Percentiles rank a stretch among this genome's conserved stretches.
Conservation (phyloP, 2,329 filamentous ascomycete species). For the Colletotrichum graminicola region DNA sequence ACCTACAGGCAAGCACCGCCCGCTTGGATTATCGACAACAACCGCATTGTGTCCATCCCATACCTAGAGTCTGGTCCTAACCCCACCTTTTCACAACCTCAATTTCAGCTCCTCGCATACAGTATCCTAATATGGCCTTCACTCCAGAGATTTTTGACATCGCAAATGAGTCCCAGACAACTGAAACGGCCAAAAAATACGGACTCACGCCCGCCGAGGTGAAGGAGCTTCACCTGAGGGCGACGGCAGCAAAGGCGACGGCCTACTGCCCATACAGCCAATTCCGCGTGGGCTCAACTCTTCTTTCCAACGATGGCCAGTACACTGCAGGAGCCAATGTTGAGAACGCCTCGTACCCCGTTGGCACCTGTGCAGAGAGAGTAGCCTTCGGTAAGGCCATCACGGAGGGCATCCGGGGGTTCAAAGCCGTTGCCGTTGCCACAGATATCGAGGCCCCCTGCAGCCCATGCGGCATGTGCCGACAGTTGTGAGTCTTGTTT, state of each 20-base stretch:
- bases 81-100: conserved; percentile 17
- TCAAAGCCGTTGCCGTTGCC: conserved; percentile 86
- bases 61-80: not conserved
- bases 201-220: conserved; percentile 74
- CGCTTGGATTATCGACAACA: conserved; percentile 26
- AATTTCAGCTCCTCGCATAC: not conserved
- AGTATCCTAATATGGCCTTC: conserved; percentile 32
- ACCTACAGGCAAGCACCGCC: conserved; percentile 3
- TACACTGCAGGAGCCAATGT: conserved; percentile 85
- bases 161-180: conserved; percentile 43
- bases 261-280: conserved; percentile 95
- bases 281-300: conserved; percentile 88
- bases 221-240: conserved; percentile 69
- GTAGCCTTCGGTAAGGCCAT: conserved; percentile 89
- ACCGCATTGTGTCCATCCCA: conserved; percentile 1
- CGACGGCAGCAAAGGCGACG: conserved; percentile 77
- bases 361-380: conserved; percentile 95
- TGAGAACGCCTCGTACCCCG: conserved; percentile 93
- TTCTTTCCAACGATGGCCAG: conserved; percentile 70
- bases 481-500: conserved; percentile 78
- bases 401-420: conserved; percentile 65
- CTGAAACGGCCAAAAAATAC: conserved; percentile 54
- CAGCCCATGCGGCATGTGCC: conserved; percentile 94
- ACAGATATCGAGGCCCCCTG: conserved; percentile 79
- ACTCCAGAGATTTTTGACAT: conserved; percentile 45